Base-by-base conservation (phyloP, 257 asterid genomes). In the Mitragyna speciosa region DNA sequence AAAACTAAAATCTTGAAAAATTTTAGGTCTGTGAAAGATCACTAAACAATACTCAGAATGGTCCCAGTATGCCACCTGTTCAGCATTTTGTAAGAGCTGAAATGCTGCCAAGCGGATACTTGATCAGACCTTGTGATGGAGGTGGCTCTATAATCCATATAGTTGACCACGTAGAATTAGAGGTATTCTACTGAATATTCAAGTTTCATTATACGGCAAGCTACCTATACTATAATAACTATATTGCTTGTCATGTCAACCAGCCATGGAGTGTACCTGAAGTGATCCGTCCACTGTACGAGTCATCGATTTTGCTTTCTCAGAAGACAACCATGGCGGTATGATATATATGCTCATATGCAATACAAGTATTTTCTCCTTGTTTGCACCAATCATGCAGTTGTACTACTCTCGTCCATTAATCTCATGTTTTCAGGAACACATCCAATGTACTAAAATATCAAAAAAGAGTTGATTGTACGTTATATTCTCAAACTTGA, bases 211-310 rank as follows among this genome's bases (percentile, higher is more conserved):
- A 20, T 56, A 16, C n/a, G 10, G 31, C 64, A 10, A 0, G n/a
- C 72, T 48, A 31, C 31, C 61, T 69, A 43, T 68, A 79, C 72
- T 71, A 54, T 63, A 76, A 10, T 76, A 36, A 76, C 61, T 61
- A 15, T 63, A 28, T 26, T 43, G 19, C 48, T 68, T 65, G 14
- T 76, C 65, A 51, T 65, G 64, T 79, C 72, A 73, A 59, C 26
- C 93, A 96, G 99, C 95, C 99, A 14, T 96, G 98, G 98, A 94
- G 96, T 43, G 98, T 94, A 31, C 99, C 97, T 47, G 99, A 96
- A 86, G 97, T 94, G 78, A 81, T 94, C 81, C 98, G 99, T 71
- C 97, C 98, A 15, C 83, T 94, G 1, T 96, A 96, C 45, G 97
- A 96, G 82, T 94, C 99, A 66, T 94, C 99, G 16, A 89, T 93